These are phyloP conservation scores for Aspergillus taichungensis DNA, from an alignment of 495 filamentous ascomycete genomes.

Conservation along the genomic window DNA sequence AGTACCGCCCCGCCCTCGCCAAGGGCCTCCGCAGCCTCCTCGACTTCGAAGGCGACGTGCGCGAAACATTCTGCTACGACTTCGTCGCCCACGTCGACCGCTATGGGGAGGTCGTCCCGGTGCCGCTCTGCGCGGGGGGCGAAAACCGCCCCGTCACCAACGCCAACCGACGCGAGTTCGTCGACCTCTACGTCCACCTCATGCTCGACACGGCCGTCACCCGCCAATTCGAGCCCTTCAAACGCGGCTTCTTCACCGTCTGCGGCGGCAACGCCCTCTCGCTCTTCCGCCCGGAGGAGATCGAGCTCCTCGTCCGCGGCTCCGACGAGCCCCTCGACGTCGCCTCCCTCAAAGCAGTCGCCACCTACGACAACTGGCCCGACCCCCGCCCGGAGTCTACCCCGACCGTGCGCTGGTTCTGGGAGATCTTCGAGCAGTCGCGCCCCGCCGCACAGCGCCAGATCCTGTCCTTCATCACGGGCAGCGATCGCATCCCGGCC, in stretches of 20 bases:
- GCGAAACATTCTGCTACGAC: slow-evolving; percentile 71
- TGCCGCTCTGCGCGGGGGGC: slow-evolving; percentile 70
- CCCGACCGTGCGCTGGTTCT: slow-evolving; percentile 77
- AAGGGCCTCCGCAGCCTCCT: slow-evolving; percentile 67
- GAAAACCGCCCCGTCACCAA: slow-evolving; percentile 75
- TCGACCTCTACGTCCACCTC: slow-evolving; percentile 77
- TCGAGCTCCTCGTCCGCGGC: slow-evolving; percentile 80
- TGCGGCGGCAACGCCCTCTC: slow-evolving; percentile 85
- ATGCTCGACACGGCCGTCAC: slow-evolving; percentile 70
- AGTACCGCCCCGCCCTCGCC: slow-evolving; percentile 72
- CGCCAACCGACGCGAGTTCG: slow-evolving; percentile 75
- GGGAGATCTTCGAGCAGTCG: slow-evolving; percentile 66
- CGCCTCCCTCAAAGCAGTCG: slow-evolving; percentile 62
- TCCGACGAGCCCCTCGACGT: slow-evolving; percentile 84
- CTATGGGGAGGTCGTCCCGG: slow-evolving; percentile 56
- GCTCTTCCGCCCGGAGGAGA: slow-evolving; percentile 89
- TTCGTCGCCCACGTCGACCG: slow-evolving; percentile 72
- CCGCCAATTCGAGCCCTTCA: slow-evolving; percentile 91
- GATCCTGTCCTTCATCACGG: slow-evolving; percentile 83
- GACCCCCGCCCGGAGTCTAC: slow-evolving; percentile 42
- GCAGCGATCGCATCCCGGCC: slow-evolving; percentile 85
- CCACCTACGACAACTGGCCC: slow-evolving; percentile 75
- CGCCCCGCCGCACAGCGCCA: slow-evolving; percentile 61
- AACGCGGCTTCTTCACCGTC: slow-evolving; percentile 88
- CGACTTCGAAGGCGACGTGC: slow-evolving; percentile 79